Evolutionary conservation across 2,329 filamentous ascomycete species (phyloP), one percentile per base, ranked within the genome.

Genomic region (Talaromyces rugulosus): DNA sequence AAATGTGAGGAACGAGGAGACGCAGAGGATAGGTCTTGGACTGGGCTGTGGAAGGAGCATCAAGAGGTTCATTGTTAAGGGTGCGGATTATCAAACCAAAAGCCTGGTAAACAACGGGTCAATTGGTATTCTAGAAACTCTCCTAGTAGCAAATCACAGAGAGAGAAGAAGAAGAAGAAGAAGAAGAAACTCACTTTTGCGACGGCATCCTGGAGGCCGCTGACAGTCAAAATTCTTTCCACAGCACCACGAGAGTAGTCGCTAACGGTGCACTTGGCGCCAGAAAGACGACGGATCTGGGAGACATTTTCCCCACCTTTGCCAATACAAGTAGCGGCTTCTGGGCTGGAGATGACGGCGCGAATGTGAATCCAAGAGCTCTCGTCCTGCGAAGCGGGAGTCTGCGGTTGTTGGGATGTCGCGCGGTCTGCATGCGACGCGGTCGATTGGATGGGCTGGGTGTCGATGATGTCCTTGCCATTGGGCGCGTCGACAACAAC

Each of bases 251-350:
- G 92, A 69, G 96, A 91, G 73, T 98, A 99, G 79, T 99, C 95
- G 80, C 93, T 97, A 69, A 99, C 95, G 55, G 95, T 99, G 82
- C 95, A 99, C 81, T 98, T 98, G 68, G 95, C 95, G 70, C 92
- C 93, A 58, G 95, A 97, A 80, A 96, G 84, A 75, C 91, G 92
- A 68, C 95, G 88, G 73, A 99, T 98, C 80, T 96, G 92, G 68
- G 93, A 96, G 55, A 99, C 95, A 73, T 99, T 99, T 82, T 99
- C 95, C 74, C 95, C 95, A 66, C 93, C 94, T 81, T 99, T 99
- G 74, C 95, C 95, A 78, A 99, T 99, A 68, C 97, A 92, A 56
- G 95, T 99, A 44, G 95, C 95, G 68, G 95, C 95, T 78, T 99
- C 95, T 53, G 92, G 92, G 77, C 94, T 99, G 58, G 94, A 96